Conservation (phyloP, 176 grass and related monocot genomes). For the Oryza meridionalis region DNA sequence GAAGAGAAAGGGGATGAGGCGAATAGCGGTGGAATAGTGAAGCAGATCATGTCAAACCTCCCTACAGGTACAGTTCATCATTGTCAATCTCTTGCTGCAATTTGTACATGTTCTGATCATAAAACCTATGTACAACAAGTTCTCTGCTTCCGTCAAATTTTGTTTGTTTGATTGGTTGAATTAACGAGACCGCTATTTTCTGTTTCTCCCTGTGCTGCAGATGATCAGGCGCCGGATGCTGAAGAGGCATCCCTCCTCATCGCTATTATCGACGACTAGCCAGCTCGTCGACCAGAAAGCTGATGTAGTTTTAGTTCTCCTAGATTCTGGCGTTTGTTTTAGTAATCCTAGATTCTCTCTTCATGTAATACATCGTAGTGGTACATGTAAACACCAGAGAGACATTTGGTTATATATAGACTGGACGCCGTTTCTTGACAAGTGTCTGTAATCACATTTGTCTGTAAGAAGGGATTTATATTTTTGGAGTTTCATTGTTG, state of each 20-base stretch:
- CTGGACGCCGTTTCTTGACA: conserved; percentile 7
- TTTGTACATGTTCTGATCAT: neutral
- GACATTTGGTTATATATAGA: neutral
- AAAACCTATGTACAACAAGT: neutral
- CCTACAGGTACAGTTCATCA: conserved; percentile 28
- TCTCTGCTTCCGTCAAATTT: neutral
- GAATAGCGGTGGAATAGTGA: conserved; percentile 33
- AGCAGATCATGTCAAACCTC: conserved; percentile 45
- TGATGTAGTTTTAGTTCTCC: neutral
- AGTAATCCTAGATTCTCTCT: neutral
- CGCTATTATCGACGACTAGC: conserved; percentile 56
- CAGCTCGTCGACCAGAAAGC: neutral
- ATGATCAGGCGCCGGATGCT: conserved; percentile 40
- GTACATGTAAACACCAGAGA: neutral
- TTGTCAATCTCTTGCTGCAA: neutral
- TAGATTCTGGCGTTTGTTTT: neutral
- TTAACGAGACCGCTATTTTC: neutral
- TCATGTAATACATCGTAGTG: neutral
- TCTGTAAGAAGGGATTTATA: neutral
- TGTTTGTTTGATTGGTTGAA: neutral
- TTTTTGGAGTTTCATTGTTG: neutral
- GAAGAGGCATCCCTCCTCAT: conserved; percentile 70
- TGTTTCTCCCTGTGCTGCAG: conserved; percentile 27
- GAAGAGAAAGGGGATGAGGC: conserved; percentile 9
- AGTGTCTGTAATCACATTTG: conserved; percentile 16